A percentile compares a stretch with the other conserved stretches of the same genome.
phyloP scores from a whole-genome alignment of 2,329 filamentous ascomycete genomes.

The Ceratocystis huliohia region DNA sequence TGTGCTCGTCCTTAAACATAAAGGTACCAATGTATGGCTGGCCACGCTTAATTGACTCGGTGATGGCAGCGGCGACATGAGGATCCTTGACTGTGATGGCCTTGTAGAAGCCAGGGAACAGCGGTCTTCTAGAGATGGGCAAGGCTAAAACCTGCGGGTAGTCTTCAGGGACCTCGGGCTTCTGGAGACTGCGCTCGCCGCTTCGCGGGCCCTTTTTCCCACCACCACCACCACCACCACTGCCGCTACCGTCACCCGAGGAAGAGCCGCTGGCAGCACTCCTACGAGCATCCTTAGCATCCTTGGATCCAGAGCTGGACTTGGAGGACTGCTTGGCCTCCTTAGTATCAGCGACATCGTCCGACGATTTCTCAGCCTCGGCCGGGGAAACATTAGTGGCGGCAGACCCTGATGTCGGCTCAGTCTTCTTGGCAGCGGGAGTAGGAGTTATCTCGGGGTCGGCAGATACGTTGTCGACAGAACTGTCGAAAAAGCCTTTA shows the following conservation, averaged over 20 bases:
- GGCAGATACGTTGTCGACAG: constrained; percentile 38
- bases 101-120: constrained; percentile 98
- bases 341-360: constrained; percentile 1
- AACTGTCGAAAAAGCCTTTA: constrained; percentile 38
- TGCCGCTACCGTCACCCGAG: constrained; percentile 21
- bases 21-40: constrained; percentile 97
- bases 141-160: constrained; percentile 98
- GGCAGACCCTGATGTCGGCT: not conserved
- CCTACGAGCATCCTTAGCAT: constrained; percentile 41
- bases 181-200: constrained; percentile 66
- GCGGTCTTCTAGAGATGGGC: constrained; percentile 79
- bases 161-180: constrained; percentile 81
- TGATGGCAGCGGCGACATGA: constrained; percentile 80
- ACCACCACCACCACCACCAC: constrained; percentile 21
- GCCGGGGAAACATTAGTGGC: not conserved
- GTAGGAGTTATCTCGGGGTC: constrained; percentile 37
- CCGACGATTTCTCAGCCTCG: constrained; percentile 7
- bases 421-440: constrained; percentile 9
- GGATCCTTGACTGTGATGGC: constrained; percentile 92
- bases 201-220: constrained; percentile 31
- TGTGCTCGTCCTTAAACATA: constrained; percentile 89
- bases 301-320: constrained; percentile 13
- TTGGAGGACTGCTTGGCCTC: constrained; percentile 16
- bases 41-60: constrained; percentile 91
- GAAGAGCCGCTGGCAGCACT: constrained; percentile 45